Evolutionary conservation across 495 filamentous ascomycete genomes (phyloP).

Genomic region (Podospora pseudopauciseta): DNA sequence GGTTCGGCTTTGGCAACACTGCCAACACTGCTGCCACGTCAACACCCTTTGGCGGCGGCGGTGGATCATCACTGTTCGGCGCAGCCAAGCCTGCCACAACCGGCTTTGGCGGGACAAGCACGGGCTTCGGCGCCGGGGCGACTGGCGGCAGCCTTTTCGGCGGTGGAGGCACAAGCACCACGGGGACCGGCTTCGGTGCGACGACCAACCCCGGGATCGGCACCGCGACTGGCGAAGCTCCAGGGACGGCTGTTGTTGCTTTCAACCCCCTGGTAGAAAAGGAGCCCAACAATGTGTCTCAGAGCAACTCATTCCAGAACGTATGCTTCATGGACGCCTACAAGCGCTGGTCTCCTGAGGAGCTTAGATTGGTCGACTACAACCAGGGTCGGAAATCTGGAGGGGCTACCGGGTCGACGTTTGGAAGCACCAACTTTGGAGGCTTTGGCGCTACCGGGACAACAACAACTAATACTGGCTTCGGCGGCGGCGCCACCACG

Average conservation of each 20-base stretch:
- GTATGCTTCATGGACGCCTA: conserved; percentile 78
- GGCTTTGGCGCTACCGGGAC: conserved; percentile 38
- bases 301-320: conserved; percentile 77
- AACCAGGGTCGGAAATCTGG: conserved; percentile 77
- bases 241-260: conserved; percentile 67
- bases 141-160: conserved; percentile 51
- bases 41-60: conserved; percentile 45
- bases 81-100: conserved; percentile 36
- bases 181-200: conserved; percentile 51
- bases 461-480: conserved; percentile 43
- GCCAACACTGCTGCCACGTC: conserved; percentile 37
- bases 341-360: conserved; percentile 84
- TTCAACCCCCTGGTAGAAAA: conserved; percentile 81
- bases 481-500: conserved; percentile 42
- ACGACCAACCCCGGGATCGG: conserved; percentile 39
- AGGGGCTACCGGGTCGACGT: conserved; percentile 74
- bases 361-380: conserved; percentile 87
- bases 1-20: conserved; percentile 51
- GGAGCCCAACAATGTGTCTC: conserved; percentile 53
- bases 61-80: conserved; percentile 47
- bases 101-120: conserved; percentile 32
- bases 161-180: conserved; percentile 29
- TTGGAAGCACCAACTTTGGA: conserved; percentile 65
- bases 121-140: conserved; percentile 34
- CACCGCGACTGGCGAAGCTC: conserved; percentile 48